Percentiles rank a stretch among this genome's conserved stretches.
Evolutionary conservation across 2,329 filamentous ascomycete species (phyloP).

Genomic region (Sordariomycetes sp.): DNA sequence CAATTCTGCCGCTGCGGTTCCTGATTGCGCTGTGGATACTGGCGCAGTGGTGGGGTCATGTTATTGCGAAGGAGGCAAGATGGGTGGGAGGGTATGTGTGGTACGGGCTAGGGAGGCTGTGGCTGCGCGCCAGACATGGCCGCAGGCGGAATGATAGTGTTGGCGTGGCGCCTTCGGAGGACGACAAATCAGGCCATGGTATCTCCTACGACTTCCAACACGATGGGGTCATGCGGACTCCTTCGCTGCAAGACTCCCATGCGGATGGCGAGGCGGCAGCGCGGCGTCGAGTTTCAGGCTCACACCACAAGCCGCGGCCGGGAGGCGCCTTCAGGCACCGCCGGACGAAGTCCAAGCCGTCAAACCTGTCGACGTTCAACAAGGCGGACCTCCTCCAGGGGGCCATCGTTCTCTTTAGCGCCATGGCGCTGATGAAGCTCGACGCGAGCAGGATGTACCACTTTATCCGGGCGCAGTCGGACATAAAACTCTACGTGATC

Average conservation of each 20-base stretch:
- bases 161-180: neutral
- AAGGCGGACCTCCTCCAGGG: slow-evolving; percentile 94
- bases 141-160: neutral
- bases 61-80: slow-evolving; percentile 55
- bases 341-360: slow-evolving; percentile 73
- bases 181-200: neutral
- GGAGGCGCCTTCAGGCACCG: slow-evolving; percentile 34
- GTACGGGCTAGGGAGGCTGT: slow-evolving; percentile 65
- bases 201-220: neutral
- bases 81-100: slow-evolving; percentile 70
- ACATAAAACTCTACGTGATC: slow-evolving; percentile 97
- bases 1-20: slow-evolving; percentile 84
- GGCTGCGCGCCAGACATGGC: slow-evolving; percentile 31
- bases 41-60: slow-evolving; percentile 62
- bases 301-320: slow-evolving; percentile 17
- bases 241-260: neutral
- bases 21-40: slow-evolving; percentile 67
- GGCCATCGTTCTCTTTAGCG: slow-evolving; percentile 74
- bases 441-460: slow-evolving; percentile 98
- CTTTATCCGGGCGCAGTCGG: slow-evolving; percentile 87
- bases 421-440: slow-evolving; percentile 72
- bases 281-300: neutral
- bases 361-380: slow-evolving; percentile 71
- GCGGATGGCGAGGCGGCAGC: neutral
- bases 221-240: neutral